These are phyloP conservation scores for Claviceps quebecensis DNA, from an alignment of 2,329 filamentous ascomycete genomes.

Conservation along the genomic window DNA sequence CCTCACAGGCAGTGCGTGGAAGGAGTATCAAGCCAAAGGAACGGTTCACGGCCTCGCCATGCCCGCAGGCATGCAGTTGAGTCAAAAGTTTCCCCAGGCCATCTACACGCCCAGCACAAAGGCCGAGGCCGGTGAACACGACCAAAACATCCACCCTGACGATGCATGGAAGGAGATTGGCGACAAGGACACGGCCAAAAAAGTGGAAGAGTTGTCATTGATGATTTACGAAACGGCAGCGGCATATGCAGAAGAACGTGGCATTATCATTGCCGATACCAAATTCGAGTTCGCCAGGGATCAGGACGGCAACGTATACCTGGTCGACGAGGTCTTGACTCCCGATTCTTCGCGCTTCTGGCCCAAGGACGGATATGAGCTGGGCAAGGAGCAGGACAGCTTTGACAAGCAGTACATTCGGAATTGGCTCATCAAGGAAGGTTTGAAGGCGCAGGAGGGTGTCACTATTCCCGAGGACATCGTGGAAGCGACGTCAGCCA, in stretches of 20 bases:
- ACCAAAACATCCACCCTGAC: constrained; percentile 73
- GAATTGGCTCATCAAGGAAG: constrained; percentile 64
- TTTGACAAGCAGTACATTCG: constrained; percentile 81
- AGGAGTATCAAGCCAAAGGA: constrained; percentile 54
- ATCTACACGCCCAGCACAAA: constrained; percentile 67
- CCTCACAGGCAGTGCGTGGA: constrained; percentile 74
- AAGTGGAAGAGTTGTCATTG: constrained; percentile 19
- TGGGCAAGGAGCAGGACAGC: constrained; percentile 64
- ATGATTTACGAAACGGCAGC: constrained; percentile 31
- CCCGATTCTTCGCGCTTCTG: constrained; percentile 81
- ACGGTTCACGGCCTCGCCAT: constrained; percentile 69
- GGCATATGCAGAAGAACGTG: constrained; percentile 39
- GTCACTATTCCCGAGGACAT: constrained; percentile 45
- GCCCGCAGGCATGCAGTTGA: constrained; percentile 54
- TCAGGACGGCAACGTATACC: constrained; percentile 31
- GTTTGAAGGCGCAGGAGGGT: constrained; percentile 41
- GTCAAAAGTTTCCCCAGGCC: constrained; percentile 51
- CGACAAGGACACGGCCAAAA: constrained; percentile 17
- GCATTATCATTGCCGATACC: constrained; percentile 28
- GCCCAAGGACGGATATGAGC: constrained; percentile 48
- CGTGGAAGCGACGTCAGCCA: constrained; percentile 7
- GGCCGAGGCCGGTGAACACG: constrained; percentile 61
- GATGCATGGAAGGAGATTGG: constrained; percentile 35
- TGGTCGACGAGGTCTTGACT: constrained; percentile 72
- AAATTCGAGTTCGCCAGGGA: constrained; percentile 34